Conservation (phyloP, 2,329 filamentous ascomycete species). For the Xylaria sp. region DNA sequence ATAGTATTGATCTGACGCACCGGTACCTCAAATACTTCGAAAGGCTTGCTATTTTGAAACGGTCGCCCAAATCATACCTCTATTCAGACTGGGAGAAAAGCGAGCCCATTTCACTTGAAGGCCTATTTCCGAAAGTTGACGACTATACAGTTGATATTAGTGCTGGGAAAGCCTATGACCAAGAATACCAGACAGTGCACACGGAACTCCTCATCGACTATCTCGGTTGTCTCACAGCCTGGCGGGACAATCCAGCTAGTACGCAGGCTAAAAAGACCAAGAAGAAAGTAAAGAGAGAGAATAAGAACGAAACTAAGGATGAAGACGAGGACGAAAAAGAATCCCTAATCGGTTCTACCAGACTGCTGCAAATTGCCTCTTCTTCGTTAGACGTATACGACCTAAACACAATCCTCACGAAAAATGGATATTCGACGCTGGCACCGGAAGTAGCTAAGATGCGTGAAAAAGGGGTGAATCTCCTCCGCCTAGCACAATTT, state of each 20-base stretch:
- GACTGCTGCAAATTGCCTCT: conserved; percentile 34
- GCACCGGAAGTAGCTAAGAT: conserved; percentile 28
- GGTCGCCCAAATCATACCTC: conserved; percentile 36
- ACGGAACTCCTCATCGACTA: conserved; percentile 31
- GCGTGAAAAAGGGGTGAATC: conserved; percentile 30
- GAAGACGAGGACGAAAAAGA: conserved; percentile 7
- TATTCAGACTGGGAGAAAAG: conserved; percentile 30
- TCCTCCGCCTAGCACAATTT: conserved; percentile 33
- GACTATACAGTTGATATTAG: conserved; percentile 37
- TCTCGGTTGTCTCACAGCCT: conserved; percentile 26
- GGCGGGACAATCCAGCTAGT: background rate
- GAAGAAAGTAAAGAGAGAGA: background rate
- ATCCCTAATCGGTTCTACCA: conserved; percentile 1
- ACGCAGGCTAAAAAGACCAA: background rate
- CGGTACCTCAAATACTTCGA: conserved; percentile 37
- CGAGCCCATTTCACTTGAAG: conserved; percentile 31
- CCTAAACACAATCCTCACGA: conserved; percentile 29
- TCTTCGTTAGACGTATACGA: conserved; percentile 37
- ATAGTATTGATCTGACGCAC: conserved; percentile 32
- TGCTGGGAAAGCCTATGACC: conserved; percentile 19
- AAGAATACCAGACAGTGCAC: conserved; percentile 34
- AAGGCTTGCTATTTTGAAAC: conserved; percentile 36
- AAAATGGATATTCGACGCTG: conserved; percentile 26
- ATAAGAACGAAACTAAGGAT: background rate
- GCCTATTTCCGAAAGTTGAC: conserved; percentile 34